Evolutionary conservation across 2,329 filamentous ascomycete genomes (phyloP).

Genomic region (Basipetospora chlamydospora): DNA sequence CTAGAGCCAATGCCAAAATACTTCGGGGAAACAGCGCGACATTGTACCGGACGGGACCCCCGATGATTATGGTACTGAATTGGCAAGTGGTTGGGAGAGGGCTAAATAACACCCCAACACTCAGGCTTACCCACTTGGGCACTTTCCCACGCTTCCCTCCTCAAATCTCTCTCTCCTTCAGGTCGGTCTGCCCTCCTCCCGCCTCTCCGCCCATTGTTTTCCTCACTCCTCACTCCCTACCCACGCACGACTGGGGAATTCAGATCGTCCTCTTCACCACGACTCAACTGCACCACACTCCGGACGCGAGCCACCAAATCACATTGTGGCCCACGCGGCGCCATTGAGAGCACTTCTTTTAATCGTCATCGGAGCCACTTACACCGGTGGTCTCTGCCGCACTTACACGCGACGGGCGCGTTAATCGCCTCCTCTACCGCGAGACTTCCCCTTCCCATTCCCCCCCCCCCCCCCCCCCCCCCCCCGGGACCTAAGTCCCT

Average conservation of each 20-base stretch:
- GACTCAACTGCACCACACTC: background rate
- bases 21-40: too few species aligned
- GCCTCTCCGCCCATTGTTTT: conserved; percentile 5
- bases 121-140: background rate
- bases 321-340: background rate
- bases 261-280: background rate
- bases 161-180: conserved; percentile 1
- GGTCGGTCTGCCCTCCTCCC: conserved; percentile 1
- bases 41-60: background rate
- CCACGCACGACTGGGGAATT: background rate
- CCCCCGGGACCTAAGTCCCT: too few species aligned
- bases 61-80: background rate
- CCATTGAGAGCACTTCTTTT: background rate
- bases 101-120: background rate
- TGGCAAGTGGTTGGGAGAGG: background rate
- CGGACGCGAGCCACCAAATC: background rate
- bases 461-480: too few species aligned
- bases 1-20: too few species aligned
- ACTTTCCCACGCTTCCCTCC: background rate
- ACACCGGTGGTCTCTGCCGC: background rate
- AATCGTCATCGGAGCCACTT: background rate
- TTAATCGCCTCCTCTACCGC: too few species aligned
- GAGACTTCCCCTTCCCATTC: too few species aligned
- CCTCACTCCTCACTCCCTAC: conserved; percentile 3
- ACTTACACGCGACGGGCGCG: too few species aligned